Evolutionary conservation across 2,329 filamentous ascomycete species (phyloP).

Genomic region (Aspergillus candidus): DNA sequence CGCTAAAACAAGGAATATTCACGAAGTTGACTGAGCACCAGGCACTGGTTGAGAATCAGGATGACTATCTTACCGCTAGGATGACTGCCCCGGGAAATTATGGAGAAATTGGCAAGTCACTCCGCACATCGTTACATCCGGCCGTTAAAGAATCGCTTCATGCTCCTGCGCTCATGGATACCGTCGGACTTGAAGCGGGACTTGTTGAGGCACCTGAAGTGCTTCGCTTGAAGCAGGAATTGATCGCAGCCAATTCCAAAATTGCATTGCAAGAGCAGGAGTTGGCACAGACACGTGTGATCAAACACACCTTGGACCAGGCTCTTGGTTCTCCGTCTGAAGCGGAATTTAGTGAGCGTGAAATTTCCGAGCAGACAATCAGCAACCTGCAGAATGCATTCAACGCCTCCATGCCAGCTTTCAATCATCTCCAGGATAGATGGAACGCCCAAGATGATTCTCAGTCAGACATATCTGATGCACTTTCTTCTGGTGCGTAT

Average conservation of each 20-base stretch:
- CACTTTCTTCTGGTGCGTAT: constrained; percentile 37
- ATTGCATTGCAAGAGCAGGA: constrained; percentile 57
- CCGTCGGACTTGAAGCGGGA: constrained; percentile 8
- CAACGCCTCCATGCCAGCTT: constrained; percentile 44
- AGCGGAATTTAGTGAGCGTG: constrained; percentile 43
- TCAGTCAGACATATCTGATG: constrained; percentile 41
- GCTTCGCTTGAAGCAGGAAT: constrained; percentile 51
- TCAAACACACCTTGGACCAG: constrained; percentile 57
- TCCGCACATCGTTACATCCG: constrained; percentile 7
- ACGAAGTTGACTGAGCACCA: constrained; percentile 70
- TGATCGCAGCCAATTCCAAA: constrained; percentile 51
- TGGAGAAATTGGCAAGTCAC: constrained; percentile 16
- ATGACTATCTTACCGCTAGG: constrained; percentile 40
- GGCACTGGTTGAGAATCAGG: constrained; percentile 53
- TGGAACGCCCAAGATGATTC: constrained; percentile 42
- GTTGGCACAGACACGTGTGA: constrained; percentile 54
- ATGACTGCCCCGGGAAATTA: constrained; percentile 10
- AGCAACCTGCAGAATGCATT: constrained; percentile 48
- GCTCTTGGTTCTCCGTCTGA: constrained; percentile 51
- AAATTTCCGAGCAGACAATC: constrained; percentile 48
- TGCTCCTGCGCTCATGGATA: constrained; percentile 7
- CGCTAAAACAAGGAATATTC: constrained; percentile 42
- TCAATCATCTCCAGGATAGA: constrained; percentile 35
- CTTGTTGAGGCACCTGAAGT: constrained; percentile 44
- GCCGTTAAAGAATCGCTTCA: constrained; percentile 13